These are phyloP conservation scores for Catharanthus roseus DNA, from an alignment of 257 asterid species.

Conservation along the genomic window DNA sequence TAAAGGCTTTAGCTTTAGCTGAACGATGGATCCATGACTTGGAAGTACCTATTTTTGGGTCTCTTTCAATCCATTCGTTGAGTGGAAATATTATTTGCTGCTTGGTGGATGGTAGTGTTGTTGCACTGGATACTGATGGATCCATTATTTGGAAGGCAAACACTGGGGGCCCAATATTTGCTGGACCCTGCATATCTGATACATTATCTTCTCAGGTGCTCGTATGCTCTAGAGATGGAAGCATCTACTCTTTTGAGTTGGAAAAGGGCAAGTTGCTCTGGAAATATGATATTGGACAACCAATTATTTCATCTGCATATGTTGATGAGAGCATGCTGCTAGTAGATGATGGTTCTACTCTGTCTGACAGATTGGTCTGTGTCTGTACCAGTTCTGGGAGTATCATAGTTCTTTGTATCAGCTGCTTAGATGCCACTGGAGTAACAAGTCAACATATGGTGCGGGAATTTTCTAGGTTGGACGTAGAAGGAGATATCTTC, in stretches of 20 bases:
- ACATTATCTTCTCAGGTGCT: constrained; percentile 71
- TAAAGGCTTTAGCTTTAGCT: constrained; percentile 49
- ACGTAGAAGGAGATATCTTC: constrained; percentile 72
- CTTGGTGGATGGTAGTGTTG: constrained; percentile 76
- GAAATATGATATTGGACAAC: constrained; percentile 56
- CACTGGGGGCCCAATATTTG: constrained; percentile 85
- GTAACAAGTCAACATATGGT: constrained; percentile 25
- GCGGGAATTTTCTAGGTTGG: constrained; percentile 58
- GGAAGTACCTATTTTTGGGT: constrained; percentile 83
- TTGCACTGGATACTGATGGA: constrained; percentile 49
- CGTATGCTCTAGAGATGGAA: constrained; percentile 82
- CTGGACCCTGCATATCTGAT: constrained; percentile 73
- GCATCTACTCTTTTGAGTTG: constrained; percentile 69
- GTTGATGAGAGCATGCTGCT: constrained; percentile 57
- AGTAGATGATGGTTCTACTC: constrained; percentile 26
- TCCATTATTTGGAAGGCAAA: constrained; percentile 73
- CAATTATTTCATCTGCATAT: constrained; percentile 78
- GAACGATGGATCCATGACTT: constrained; percentile 65
- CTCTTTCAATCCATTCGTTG: constrained; percentile 50
- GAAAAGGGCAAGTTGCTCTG: constrained; percentile 63
- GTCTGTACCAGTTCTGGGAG: constrained; percentile 76
- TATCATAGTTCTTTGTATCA: constrained; percentile 45
- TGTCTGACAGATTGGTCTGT: constrained; percentile 59
- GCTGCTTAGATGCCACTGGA: constrained; percentile 18
- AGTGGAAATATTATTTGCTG: constrained; percentile 69